Percentiles rank a stretch among this genome's conserved stretches.
Evolutionary conservation across 306 rosid genomes (phyloP).

Genomic region (Lathyrus tuberosus): DNA sequence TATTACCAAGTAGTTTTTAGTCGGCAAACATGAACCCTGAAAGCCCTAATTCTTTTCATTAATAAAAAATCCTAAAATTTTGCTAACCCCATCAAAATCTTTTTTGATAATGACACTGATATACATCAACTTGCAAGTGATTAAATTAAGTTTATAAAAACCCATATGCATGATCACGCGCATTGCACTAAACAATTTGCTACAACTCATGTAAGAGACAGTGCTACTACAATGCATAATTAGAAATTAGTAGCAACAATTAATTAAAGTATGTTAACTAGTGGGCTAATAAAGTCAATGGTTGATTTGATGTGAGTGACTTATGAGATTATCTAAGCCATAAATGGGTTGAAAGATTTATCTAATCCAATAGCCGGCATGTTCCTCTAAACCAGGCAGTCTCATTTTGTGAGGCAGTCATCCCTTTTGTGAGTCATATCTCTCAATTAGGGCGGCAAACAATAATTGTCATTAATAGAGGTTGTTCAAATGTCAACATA

Average conservation of each 20-base stretch:
- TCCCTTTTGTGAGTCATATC: slow-evolving; percentile 11
- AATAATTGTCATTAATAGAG: slow-evolving; percentile 5
- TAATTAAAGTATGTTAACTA: slow-evolving; percentile 19
- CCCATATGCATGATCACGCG: slow-evolving; percentile 29
- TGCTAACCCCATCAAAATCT: slow-evolving; percentile 18
- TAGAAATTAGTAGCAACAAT: slow-evolving; percentile 5
- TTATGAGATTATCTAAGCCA: slow-evolving; percentile 35
- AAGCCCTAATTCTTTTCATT: neutral
- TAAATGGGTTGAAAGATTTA: slow-evolving; percentile 16
- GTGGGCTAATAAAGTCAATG: slow-evolving; percentile 39
- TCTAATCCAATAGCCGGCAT: slow-evolving; percentile 45
- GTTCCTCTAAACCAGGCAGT: slow-evolving; percentile 48
- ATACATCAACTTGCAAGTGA: slow-evolving; percentile 14
- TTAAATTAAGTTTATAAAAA: neutral
- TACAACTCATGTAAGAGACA: slow-evolving; percentile 6
- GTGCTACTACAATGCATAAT: neutral
- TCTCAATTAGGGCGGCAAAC: slow-evolving; percentile 39
- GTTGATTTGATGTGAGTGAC: slow-evolving; percentile 25
- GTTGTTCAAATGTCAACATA: neutral
- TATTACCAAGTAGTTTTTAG: neutral
- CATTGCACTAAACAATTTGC: slow-evolving; percentile 23
- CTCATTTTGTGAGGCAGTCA: slow-evolving; percentile 42
- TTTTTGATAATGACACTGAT: slow-evolving; percentile 38
- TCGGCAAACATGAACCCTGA: slow-evolving; percentile 27
- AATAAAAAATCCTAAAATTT: neutral